Base-by-base conservation (phyloP, 352 stramenopile species). In the Phytophthora kernoviae region DNA sequence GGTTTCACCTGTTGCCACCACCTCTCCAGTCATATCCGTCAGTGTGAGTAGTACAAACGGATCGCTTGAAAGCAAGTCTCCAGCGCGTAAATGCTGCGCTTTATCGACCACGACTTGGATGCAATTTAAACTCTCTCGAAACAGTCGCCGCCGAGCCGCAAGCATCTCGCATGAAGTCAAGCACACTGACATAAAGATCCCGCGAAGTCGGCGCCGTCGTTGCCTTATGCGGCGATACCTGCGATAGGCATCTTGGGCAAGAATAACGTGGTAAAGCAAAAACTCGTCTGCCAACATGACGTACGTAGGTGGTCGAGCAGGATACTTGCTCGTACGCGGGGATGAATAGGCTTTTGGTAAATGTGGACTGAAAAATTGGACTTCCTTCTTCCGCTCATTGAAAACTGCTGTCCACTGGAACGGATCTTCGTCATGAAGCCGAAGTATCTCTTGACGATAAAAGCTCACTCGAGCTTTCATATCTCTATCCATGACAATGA, bases 171-270 rank as follows among this genome's bases (percentile, higher is more conserved):
- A 30, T 6, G 57, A 58, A 18, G 70, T 33, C 62, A 71, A 73
- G 26, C 53, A 65, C 5, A 48, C 58, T 2, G 69, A 79, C 26
- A 69, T 34, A 12, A 77, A 32, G 1, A 88, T 47, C 0, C 81
- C 79, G 20, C 62, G 69, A 14, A 79, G 15, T 1, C 49, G 51
- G 0, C 74, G 68, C 0, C 66, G 54, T 20, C 59, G 59, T 10
- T 46, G 60, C 9, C 65, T 68, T 34, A 60, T 59, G 0, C 10
- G n/a, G 5, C 46, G 61, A 39, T 70, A 75, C 32, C 55, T 65
- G 4, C 84, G 75, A 55, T 81, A 88, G 0, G 79, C 70, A 46
- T 91, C 81, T 72, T 93, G 84, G 1, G 89, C 70, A 11, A 91
- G 54, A 43, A 93, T 62, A 2, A 89, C 79, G 39, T 87, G 70